Evolutionary conservation across 371 early-diverging fungal genomes (phyloP), one percentile per base, ranked within the genome.

Genomic region (Sporodiniella umbellata): DNA sequence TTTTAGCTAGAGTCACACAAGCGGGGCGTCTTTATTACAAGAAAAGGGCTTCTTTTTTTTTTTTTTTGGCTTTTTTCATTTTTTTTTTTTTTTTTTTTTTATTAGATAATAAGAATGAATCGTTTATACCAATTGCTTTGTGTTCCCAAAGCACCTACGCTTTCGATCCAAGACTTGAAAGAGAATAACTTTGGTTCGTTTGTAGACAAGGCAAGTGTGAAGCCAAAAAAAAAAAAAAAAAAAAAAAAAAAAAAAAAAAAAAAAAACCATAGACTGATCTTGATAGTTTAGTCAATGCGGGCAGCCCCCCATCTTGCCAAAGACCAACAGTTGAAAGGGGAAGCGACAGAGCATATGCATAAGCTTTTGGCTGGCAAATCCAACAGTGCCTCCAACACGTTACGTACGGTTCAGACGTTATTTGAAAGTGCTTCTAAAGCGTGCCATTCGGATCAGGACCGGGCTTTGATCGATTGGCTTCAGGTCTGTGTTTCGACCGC

Each of bases 401-500:
- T 62, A 0, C 53, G 61, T 6, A 68, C 61, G 0, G 45, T 76
- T 15, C 48, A 62, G 14, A 42, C 28, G 6, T 64, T 72, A 57
- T 70, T 76, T 51, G 63, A 64, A 14, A 60, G 50, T 3, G 71
- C 73, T 0, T 26, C 48, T 2, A 45, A 57, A 21, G 51, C 60
- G 4, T 61, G 63, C 25, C 53, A 58, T 23, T 48, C 49, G 31
- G 57, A 62, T 11, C 35, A 46, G 17, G 73, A 76, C 24, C 58
- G 66, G 17, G 59, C 64, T 30, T 53, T 70, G 42, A 38, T 76
- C 4, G 57, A 63, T 31, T 76, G 77, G 77, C 51, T 76, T 33
- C 62, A 68, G 19, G 50, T 56, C 11, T 70, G 70, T 50, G 73
- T 76, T n/a, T 45, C 49, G 4, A 51, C 60, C 15, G 63, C 66